Evolutionary conservation across 2,329 filamentous ascomycete species (phyloP).

Genomic region (Verticillium dahliae): DNA sequence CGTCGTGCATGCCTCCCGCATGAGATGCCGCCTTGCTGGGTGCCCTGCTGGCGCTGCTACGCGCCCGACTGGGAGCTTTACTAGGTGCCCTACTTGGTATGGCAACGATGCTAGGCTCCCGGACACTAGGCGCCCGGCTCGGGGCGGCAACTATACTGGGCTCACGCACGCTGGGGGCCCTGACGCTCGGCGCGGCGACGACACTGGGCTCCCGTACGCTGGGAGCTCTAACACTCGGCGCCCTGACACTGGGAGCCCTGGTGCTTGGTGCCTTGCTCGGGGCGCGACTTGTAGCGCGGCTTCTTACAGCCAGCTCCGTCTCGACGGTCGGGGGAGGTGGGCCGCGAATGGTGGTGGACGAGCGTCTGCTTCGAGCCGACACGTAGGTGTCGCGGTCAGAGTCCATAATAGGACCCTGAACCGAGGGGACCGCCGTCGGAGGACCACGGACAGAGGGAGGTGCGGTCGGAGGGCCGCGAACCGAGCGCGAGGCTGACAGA

Average conservation of each 20-base stretch:
- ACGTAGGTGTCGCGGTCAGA: slow-evolving; percentile 36
- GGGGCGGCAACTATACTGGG: slow-evolving; percentile 4
- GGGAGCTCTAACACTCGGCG: slow-evolving; percentile 3
- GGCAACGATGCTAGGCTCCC: slow-evolving; percentile 2
- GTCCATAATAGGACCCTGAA: not conserved
- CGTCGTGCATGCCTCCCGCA: not conserved
- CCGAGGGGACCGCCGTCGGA: not conserved
- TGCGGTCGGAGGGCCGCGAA: not conserved
- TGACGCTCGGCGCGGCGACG: not conserved
- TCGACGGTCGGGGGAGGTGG: slow-evolving; percentile 18
- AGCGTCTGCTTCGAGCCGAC: slow-evolving; percentile 33
- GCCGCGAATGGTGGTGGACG: slow-evolving; percentile 25
- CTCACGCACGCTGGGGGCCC: not conserved
- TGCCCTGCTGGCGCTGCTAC: slow-evolving; percentile 4
- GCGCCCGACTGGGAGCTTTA: slow-evolving; percentile 2
- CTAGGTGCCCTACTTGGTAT: slow-evolving; percentile 7
- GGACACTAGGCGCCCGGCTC: slow-evolving; percentile 3
- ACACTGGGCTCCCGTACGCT: not conserved
- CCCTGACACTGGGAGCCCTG: not conserved
- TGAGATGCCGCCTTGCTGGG: not conserved
- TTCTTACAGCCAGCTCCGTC: slow-evolving; percentile 21
- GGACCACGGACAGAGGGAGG: slow-evolving; percentile 2
- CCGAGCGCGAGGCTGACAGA: not conserved
- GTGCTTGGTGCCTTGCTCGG: slow-evolving; percentile 8
- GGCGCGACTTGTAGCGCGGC: slow-evolving; percentile 21